Conservation (phyloP, 1,284 basidiomycete species). For the Apiotrichum domesticum region DNA sequence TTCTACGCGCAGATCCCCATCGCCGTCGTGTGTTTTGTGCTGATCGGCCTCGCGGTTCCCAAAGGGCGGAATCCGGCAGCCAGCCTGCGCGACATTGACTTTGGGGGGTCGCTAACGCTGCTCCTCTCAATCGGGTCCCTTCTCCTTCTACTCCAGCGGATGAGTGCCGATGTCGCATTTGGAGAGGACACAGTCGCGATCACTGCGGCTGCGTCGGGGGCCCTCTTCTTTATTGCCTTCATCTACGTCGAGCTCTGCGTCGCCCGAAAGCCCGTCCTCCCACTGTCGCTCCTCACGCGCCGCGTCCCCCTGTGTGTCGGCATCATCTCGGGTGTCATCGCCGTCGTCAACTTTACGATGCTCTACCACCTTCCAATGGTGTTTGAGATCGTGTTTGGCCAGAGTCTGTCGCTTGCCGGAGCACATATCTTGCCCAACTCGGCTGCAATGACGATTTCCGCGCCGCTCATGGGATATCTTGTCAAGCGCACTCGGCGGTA, state of each 20-base stretch:
- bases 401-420: constrained; percentile 68
- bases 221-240: constrained; percentile 56
- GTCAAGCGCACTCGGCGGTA: constrained; percentile 22
- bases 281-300: constrained; percentile 60
- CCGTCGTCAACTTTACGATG: constrained; percentile 69
- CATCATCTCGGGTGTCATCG: constrained; percentile 60
- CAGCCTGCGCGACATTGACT: not conserved
- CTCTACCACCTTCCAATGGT: constrained; percentile 85
- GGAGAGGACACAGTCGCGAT: constrained; percentile 10
- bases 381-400: constrained; percentile 75
- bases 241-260: constrained; percentile 64
- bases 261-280: constrained; percentile 75
- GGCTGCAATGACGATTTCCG: constrained; percentile 35
- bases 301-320: constrained; percentile 69
- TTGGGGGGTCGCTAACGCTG: constrained; percentile 37
- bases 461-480: constrained; percentile 22
- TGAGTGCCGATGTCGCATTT: constrained; percentile 45
- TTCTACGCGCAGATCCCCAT: constrained; percentile 59
- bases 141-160: constrained; percentile 61
- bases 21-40: not conserved
- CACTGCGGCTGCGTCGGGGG: constrained; percentile 7
- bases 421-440: constrained; percentile 67
- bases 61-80: not conserved
- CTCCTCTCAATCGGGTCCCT: constrained; percentile 14
- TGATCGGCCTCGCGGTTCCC: not conserved